Base-by-base conservation (phyloP, 768 basidiomycete genomes). In the Chalciporus sphaerocephalus region DNA sequence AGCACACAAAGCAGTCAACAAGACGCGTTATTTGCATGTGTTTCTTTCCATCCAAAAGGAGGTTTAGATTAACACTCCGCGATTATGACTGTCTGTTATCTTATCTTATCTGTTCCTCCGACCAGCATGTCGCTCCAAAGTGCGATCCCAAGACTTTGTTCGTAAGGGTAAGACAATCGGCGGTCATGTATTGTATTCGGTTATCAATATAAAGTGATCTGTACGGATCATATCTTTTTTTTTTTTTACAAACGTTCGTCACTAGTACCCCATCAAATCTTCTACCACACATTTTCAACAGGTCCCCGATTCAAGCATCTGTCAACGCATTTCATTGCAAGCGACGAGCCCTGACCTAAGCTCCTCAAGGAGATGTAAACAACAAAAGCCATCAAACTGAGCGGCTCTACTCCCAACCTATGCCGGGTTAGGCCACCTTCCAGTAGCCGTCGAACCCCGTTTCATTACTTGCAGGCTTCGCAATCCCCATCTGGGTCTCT, bases 1-100 rank as follows among this genome's bases (percentile, higher is more conserved):
- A 15, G 15, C 30, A n/a, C 35, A 7, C 28, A 12, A 16, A n/a
- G 30, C 13, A 8, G 20, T 27, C 47, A 40, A 50, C 56, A 51
- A 23, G 48, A 51, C 60, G 60, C 59, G 60, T 62, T 58, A 44
- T 61, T 62, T 61, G 35, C 4, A 15, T 5, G 2, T 54, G 9
- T 49, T 61, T 60, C 38, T 21, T 5, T 1, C 1, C 5, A 7
- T 17, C 32, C 30, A 2, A 1, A 38, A 12, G 24, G 4, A 20
- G 10, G 32, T 36, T 23, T 15, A 16, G 0, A 21, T 40, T 48
- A 15, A 40, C 0, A 48, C 40, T 42, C 51, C 46, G 58, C 51
- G 55, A 21, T 0, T 27, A 11, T 27, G 27, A 27, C 13, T 27
- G 27, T 27, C 9, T 12, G 27, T 6, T 46, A 53, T 59, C 47